Evolutionary conservation across 2,329 filamentous ascomycete species (phyloP), one percentile per base, ranked within the genome.

Genomic region (Polychaeton citri): DNA sequence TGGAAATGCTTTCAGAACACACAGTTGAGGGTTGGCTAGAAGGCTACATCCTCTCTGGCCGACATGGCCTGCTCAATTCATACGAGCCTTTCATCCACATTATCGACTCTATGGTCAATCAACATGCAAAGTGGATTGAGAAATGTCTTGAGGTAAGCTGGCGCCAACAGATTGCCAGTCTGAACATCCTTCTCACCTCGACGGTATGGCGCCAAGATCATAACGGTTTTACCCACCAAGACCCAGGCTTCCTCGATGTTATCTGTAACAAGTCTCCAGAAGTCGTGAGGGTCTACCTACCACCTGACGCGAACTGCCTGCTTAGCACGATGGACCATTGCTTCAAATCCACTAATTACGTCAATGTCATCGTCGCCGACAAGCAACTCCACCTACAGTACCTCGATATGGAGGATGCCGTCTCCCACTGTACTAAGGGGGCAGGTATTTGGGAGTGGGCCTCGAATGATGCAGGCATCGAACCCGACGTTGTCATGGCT

Each of bases 1-100:
- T 87, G 79, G 81, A 87, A 56, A 86, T 86, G 55, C 69, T 87
- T n/a, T 81, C 76, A 13, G 81, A 87, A 57, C 81, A 87, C 53
- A 86, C 79, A 12, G 74, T 73, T 41, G 81, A 87, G 57, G 81
- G 79, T 18, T 87, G 81, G 81, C 66, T 87, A 12, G 81, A 87
- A 62, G 81, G 81, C 3, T 87, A 86, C 53, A 60, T 83, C 30
- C 66, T 87, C 2, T 82, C 74, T 37, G 81, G 81, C 19, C 71
- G 81, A 4, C 81, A 86, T 45, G 81, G 81, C 9, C 55, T 87
- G 40, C 69, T 87, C 40, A 86, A 85, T 68, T 81, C 76, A 53
- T 87, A 87, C 60, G 81, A 87, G 57, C 79, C 81, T 0, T 87
- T 87, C 53, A 81, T 86, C 40, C 80, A 86, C 52, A 74, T 87